Evolutionary conservation across 441 rosid species (phyloP).

Genomic region (Flueggea neowawraea): DNA sequence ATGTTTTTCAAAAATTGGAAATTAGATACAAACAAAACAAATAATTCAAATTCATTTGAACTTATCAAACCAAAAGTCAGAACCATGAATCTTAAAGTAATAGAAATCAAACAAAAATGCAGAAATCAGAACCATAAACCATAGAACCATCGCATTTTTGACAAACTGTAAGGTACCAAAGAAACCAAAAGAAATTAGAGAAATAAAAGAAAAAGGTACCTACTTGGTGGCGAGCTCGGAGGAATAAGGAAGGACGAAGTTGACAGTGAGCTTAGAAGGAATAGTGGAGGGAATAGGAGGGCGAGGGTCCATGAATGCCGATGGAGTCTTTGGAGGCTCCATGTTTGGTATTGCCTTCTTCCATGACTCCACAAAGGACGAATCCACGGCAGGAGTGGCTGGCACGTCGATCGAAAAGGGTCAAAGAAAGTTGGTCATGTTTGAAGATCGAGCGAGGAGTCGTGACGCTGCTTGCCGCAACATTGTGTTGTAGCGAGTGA

Average conservation of each 20-base stretch:
- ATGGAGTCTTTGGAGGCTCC: slow-evolving; percentile 56
- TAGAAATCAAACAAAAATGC: too few relatives aligned
- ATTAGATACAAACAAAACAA: too few relatives aligned
- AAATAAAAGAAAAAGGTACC: slow-evolving; percentile 26
- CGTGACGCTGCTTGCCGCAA: slow-evolving; percentile 56
- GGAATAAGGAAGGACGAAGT: slow-evolving; percentile 63
- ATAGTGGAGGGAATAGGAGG: slow-evolving; percentile 45
- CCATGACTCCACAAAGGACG: slow-evolving; percentile 43
- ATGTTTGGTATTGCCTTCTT: slow-evolving; percentile 40
- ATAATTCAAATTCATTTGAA: too few relatives aligned
- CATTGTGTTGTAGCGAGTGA: too few relatives aligned
- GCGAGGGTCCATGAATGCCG: slow-evolving; percentile 43
- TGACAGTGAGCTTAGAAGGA: slow-evolving; percentile 63
- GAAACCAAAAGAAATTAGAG: too few relatives aligned
- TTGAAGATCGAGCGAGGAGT: slow-evolving; percentile 40
- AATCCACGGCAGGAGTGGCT: slow-evolving; percentile 26
- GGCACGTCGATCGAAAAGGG: slow-evolving; percentile 38
- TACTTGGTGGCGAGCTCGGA: slow-evolving; percentile 48
- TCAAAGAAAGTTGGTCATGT: slow-evolving; percentile 26
- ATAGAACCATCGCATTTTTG: too few relatives aligned
- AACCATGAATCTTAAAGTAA: too few relatives aligned
- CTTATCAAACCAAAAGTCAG: too few relatives aligned
- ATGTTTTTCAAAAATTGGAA: too few relatives aligned
- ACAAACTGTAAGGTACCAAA: too few relatives aligned
- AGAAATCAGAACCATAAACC: too few relatives aligned